Evolutionary conservation across 1,139 yeast species (phyloP).

Genomic region (Lodderomyces orthopsilosis): DNA sequence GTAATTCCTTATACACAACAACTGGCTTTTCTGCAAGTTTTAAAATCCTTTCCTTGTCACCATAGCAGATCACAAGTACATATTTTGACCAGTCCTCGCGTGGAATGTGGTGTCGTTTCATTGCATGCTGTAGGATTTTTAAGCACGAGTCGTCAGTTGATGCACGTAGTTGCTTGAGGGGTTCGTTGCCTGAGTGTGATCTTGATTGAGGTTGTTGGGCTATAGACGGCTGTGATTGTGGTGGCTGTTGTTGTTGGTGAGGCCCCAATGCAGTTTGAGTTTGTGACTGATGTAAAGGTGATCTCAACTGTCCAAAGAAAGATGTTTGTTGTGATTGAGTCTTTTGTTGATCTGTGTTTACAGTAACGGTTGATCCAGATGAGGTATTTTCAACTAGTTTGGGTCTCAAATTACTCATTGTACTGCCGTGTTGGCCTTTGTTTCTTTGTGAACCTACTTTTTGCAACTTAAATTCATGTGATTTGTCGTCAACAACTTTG

Average conservation of each 20-base stretch:
- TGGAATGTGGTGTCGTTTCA: conserved; percentile 78
- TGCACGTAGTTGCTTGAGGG: conserved; percentile 81
- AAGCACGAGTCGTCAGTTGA: conserved; percentile 91
- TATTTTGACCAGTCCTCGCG: conserved; percentile 86
- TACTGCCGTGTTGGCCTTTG: conserved; percentile 6
- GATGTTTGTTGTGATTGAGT: neutral
- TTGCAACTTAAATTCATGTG: conserved; percentile 16
- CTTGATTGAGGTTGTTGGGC: neutral
- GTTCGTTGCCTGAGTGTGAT: conserved; percentile 42
- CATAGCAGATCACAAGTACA: conserved; percentile 86
- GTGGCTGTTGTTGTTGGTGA: conserved; percentile 3
- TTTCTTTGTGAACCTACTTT: conserved; percentile 11
- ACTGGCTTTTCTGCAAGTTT: conserved; percentile 89
- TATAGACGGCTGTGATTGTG: neutral
- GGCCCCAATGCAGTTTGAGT: neutral
- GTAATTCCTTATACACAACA: conserved; percentile 79
- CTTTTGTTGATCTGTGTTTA: conserved; percentile 9
- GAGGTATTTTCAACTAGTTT: conserved; percentile 29
- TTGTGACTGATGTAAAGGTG: neutral
- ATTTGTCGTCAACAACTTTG: conserved; percentile 14
- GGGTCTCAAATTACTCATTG: conserved; percentile 21
- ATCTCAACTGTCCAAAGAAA: neutral
- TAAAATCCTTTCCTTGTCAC: conserved; percentile 82
- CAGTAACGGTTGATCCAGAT: conserved; percentile 11
- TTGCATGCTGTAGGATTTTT: conserved; percentile 84